Evolutionary conservation across 768 basidiomycete species (phyloP).

Genomic region (Megacollybia marginata): DNA sequence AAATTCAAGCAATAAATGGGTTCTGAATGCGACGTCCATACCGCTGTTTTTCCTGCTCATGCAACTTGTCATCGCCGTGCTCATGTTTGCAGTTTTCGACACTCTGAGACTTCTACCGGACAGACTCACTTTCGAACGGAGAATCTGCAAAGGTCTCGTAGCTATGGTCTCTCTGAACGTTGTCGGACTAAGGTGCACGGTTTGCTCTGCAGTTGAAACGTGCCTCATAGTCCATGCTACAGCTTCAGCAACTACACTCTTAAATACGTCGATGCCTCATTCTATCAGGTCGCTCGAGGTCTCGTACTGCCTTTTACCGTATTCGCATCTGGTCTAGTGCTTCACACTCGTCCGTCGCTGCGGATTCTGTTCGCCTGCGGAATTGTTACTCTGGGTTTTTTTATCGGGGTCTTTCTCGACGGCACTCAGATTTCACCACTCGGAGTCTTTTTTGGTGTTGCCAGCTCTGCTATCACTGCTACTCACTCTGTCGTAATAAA

Average conservation of each 20-base stretch:
- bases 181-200: constrained; percentile 66
- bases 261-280: constrained; percentile 91
- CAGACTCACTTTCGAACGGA: constrained; percentile 55
- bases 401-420: constrained; percentile 81
- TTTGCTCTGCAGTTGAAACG: not conserved
- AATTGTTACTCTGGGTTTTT: constrained; percentile 88
- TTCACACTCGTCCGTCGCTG: constrained; percentile 69
- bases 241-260: constrained; percentile 88
- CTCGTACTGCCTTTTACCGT: constrained; percentile 93
- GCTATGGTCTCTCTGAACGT: constrained; percentile 76
- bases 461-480: constrained; percentile 82
- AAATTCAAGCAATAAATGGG: constrained; percentile 77
- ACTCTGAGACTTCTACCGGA: constrained; percentile 58
- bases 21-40: constrained; percentile 61
- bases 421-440: constrained; percentile 46
- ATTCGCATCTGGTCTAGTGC: constrained; percentile 71
- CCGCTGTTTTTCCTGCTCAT: constrained; percentile 85
- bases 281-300: constrained; percentile 94
- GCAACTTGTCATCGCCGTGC: constrained; percentile 74
- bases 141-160: constrained; percentile 62
- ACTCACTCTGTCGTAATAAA: constrained; percentile 94
- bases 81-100: constrained; percentile 64
- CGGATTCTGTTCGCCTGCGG: constrained; percentile 69
- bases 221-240: not conserved
- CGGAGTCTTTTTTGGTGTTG: constrained; percentile 76